Base-by-base conservation (phyloP, 768 basidiomycete genomes). In the Lactifluus volemus region DNA sequence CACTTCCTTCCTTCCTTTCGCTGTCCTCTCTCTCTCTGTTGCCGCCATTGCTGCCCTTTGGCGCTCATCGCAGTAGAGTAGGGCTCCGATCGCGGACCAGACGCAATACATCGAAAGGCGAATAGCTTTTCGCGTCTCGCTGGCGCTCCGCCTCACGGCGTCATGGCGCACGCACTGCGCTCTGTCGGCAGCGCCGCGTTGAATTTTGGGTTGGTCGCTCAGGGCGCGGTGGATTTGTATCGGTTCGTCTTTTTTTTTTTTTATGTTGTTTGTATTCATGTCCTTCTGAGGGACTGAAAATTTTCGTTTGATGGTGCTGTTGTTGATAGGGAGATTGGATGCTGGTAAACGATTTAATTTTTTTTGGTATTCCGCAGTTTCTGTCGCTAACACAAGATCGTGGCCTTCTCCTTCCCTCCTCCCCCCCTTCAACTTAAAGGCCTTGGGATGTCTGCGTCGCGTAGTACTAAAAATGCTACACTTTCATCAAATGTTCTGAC, bases 111-210 rank as follows among this genome's bases (percentile, higher is more conserved):
- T 5, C 74, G 79, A 53, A 93, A 93, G 69, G 75, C 79, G 0
- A 73, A 72, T 29, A 88, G 89, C 9, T 95, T 90, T 72, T 74
- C 80, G 55, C 81, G 83, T 7, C 81, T 98, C 10, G 87, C 89
- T 1, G 91, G 87, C 1, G 81, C 94, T 62, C 81, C 83, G 0
- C 76, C 79, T 30, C 73, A 73, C 49, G 82, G 81, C 36, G 78
- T 92, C 66, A 96, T 96, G 91, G 84, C 80, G 1, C 92, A 96
- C 73, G 86, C 88, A 9, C 74, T 96, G 30, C 79, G 95, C 50
- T 87, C 88, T 12, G 70, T 93, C 66, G 92, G 94, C 5, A 90
- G 88, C 67, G 89, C 88, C 0, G 91, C 92, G 6, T 73, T 92
- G 57, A 92, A 93, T 71, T 90, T 82, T 67, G 81, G 83, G 3